These are phyloP conservation scores for Penium margaritaceum DNA, from an alignment of 139 green algal species.

Conservation along the genomic window DNA sequence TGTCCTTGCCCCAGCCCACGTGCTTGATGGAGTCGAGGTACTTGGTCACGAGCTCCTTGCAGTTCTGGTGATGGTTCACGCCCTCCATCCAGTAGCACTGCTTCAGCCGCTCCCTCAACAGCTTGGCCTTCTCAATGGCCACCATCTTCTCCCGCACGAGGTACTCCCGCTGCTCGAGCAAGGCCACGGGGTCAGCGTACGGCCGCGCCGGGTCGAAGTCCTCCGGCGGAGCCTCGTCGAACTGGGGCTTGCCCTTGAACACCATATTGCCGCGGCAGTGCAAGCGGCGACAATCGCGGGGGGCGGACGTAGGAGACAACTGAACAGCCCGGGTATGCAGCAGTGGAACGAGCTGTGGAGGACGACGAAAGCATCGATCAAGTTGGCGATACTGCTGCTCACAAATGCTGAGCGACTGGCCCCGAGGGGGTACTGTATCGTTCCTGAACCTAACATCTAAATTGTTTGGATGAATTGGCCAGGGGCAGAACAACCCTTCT, in stretches of 20 bases:
- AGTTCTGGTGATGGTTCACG: conserved; percentile 50
- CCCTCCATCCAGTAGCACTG: conserved; percentile 44
- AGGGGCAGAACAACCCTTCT: too few species aligned
- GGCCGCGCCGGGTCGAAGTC: conserved; percentile 29
- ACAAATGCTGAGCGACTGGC: too few species aligned
- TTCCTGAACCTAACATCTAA: too few species aligned
- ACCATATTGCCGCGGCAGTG: too few species aligned
- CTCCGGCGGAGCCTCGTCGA: conserved; percentile 36
- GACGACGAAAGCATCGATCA: too few species aligned
- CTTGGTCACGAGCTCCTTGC: conserved; percentile 37
- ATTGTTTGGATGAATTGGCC: too few species aligned
- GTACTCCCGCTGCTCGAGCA: conserved; percentile 46
- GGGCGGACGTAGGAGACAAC: too few species aligned
- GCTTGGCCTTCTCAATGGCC: conserved; percentile 41
- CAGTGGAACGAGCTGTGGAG: too few species aligned
- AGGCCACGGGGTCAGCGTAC: conserved; percentile 37
- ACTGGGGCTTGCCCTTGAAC: conserved; percentile 29
- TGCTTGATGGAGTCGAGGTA: conserved; percentile 39
- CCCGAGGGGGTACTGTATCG: too few species aligned
- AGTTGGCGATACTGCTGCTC: too few species aligned
- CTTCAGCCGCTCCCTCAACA: conserved; percentile 42
- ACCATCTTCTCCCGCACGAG: conserved; percentile 46
- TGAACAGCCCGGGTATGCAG: too few species aligned
- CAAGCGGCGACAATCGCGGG: too few species aligned
- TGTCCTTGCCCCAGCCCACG: conserved; percentile 38